A percentile compares a stretch with the other conserved stretches of the same genome.
phyloP scores from a whole-genome alignment of 352 stramenopile genomes.

The Ophiocytium majus region DNA sequence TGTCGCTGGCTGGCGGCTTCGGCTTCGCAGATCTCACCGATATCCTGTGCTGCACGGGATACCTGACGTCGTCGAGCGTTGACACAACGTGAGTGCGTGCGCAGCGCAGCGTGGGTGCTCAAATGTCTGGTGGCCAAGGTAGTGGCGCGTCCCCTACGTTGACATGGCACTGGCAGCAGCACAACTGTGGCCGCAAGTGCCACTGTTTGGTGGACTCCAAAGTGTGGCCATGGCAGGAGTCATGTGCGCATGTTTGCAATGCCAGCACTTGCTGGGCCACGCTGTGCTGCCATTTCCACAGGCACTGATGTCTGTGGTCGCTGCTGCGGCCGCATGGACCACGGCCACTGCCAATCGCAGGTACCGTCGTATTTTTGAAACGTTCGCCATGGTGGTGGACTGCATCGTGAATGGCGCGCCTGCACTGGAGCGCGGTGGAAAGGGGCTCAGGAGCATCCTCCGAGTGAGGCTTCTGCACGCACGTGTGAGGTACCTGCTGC shows the following conservation, averaged over 20 bases:
- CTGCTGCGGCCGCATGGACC: too few species aligned
- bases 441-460: not conserved
- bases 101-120: not conserved
- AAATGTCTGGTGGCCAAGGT: not conserved
- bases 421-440: not conserved
- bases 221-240: too few species aligned
- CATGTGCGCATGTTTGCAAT: too few species aligned
- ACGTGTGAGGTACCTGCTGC: not conserved
- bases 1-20: not conserved
- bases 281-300: too few species aligned
- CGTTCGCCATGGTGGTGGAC: constrained; percentile 11
- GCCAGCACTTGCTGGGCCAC: too few species aligned
- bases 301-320: too few species aligned
- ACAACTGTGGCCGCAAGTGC: not conserved
- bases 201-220: too few species aligned
- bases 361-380: constrained; percentile 1
- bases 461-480: not conserved
- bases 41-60: not conserved
- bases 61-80: not conserved
- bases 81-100: not conserved
- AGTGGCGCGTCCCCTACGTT: not conserved
- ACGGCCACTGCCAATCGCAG: not conserved
- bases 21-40: not conserved
- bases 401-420: not conserved
- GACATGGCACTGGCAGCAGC: not conserved